Base-by-base conservation (phyloP, 2,329 filamentous ascomycete genomes). In the Seiridium unicorne region DNA sequence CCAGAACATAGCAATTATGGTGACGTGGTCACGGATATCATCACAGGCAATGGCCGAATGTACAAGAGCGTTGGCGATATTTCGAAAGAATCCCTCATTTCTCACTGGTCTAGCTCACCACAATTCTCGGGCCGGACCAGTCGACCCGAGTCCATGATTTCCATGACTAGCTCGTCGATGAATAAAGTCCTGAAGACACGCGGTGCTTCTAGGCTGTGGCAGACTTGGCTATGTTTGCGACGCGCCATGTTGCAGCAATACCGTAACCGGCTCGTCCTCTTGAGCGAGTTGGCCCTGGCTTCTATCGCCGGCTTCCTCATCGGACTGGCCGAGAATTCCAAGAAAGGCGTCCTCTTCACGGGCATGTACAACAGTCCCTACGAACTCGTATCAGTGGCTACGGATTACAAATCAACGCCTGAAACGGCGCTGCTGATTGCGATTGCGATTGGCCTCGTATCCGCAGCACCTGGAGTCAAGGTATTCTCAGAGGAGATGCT, bases 21-120 rank as follows among this genome's bases (percentile, higher is more conserved):
- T 7, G 85, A 88, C 62, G 75, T 83, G 1, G 77, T 87, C 32
- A 84, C 84, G n/a, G 84, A 88, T 57, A 86, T 87, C 63, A 81
- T 87, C 65, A 84, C 83, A 0, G 84, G 84, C 3, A 82, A 85
- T 62, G 83, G 84, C 0, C 72, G 77, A 11, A 68, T 74, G 10
- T 85, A 86, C 70, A 82, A 83, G 63, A 65, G 61, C 3, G 67
- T 66, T 0, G 80, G 79, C 4, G 78, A 83, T 44, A 75, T 81
- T 35, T 78, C 76, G 40, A 80, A 80, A 36, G 74, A 81, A n/a
- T 66, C 74, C 7, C 73, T 86, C 34, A 84, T 85, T 34, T 71
- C 77, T 0, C 68, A 81, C 64, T 86, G 82, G 83, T 64, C 67
- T 0, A 60, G 62, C n/a, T 74, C 68, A 2, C 71, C 69, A 1